These are phyloP conservation scores for Austroboletus novae-zelandiae DNA, from an alignment of 1,284 basidiomycete genomes.

Conservation along the genomic window DNA sequence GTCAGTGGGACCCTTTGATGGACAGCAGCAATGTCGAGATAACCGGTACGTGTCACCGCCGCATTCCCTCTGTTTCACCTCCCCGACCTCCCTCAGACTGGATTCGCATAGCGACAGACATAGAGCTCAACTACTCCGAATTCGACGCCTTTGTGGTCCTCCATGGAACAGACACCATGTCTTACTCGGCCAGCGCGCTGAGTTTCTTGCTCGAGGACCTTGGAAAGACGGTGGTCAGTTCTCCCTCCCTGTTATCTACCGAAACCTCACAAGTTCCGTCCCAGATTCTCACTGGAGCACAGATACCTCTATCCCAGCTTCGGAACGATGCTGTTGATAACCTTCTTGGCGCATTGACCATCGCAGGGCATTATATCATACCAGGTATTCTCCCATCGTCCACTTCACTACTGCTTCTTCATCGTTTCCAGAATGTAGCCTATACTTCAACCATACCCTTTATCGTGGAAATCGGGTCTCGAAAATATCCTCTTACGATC, in stretches of 20 bases:
- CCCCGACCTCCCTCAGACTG: slow-evolving; percentile 56
- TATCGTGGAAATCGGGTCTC: slow-evolving; percentile 86
- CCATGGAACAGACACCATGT: slow-evolving; percentile 94
- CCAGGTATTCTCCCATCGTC: slow-evolving; percentile 54
- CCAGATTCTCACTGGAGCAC: slow-evolving; percentile 86
- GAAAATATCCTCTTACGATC: slow-evolving; percentile 83
- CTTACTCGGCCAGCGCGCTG: slow-evolving; percentile 83
- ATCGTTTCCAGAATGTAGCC: slow-evolving; percentile 59
- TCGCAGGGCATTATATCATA: slow-evolving; percentile 88
- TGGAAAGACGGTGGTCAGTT: slow-evolving; percentile 77
- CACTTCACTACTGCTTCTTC: background rate
- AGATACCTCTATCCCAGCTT: slow-evolving; percentile 87
- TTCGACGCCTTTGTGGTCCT: slow-evolving; percentile 91
- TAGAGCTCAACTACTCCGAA: slow-evolving; percentile 80
- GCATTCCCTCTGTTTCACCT: background rate
- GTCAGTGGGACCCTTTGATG: slow-evolving; percentile 79
- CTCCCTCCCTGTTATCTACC: background rate
- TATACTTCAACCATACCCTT: slow-evolving; percentile 88
- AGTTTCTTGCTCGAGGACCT: slow-evolving; percentile 90
- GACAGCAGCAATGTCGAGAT: slow-evolving; percentile 89
- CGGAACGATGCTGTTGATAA: slow-evolving; percentile 91
- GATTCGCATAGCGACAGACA: slow-evolving; percentile 86
- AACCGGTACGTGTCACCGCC: slow-evolving; percentile 45
- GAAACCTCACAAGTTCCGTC: background rate
- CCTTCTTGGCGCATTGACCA: slow-evolving; percentile 80